Conservation (phyloP, 1,284 basidiomycete species). For the Puccinia coronata region DNA sequence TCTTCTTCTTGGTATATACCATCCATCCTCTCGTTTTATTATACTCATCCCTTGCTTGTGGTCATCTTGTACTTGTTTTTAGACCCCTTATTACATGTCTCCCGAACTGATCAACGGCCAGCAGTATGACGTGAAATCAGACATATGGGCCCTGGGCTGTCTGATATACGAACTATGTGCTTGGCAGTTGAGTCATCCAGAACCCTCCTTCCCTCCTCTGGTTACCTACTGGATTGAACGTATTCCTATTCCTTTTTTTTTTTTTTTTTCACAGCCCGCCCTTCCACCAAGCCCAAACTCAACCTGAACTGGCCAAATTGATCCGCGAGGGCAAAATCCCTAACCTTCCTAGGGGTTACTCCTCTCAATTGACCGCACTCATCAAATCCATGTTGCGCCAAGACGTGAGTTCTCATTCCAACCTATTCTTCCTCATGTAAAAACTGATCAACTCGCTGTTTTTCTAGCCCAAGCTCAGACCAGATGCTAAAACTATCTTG, state of each 20-base stretch:
- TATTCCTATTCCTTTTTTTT: no score
- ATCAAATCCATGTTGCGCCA: conserved; percentile 84
- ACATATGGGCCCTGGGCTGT: conserved; percentile 97
- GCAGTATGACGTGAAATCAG: conserved; percentile 92
- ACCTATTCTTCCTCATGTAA: not conserved
- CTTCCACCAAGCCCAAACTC: conserved; percentile 85
- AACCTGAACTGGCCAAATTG: conserved; percentile 75
- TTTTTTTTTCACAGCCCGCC: conserved; percentile 68
- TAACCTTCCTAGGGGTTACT: conserved; percentile 77
- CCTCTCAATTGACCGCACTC: conserved; percentile 68
- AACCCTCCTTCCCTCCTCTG: not conserved
- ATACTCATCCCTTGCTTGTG: not conserved
- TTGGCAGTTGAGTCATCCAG: conserved; percentile 63
- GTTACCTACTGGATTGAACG: no score
- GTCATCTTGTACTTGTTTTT: no score
- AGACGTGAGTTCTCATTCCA: conserved; percentile 65
- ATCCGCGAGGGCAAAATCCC: conserved; percentile 84
- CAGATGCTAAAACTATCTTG: conserved; percentile 55
- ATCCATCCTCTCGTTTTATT: not conserved
- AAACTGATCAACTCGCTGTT: not conserved
- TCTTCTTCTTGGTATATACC: not conserved
- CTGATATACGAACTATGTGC: conserved; percentile 94
- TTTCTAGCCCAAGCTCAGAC: conserved; percentile 56
- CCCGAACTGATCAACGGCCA: conserved; percentile 95
- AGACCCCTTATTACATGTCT: conserved; percentile 99